Conservation (phyloP, 768 basidiomycete genomes). For the Rhodotorula taiwanensis region DNA sequence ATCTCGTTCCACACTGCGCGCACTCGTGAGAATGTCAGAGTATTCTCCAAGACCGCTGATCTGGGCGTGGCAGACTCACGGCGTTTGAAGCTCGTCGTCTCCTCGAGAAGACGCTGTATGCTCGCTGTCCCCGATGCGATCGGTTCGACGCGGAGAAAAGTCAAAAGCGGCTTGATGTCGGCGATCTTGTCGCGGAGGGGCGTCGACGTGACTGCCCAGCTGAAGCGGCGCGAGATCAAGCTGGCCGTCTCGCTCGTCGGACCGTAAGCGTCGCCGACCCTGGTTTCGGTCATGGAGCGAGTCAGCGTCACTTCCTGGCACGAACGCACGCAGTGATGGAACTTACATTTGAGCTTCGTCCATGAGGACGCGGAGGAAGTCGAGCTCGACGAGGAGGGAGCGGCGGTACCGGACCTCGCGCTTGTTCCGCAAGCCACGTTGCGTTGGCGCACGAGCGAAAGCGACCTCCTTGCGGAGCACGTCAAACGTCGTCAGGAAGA, state of each 20-base stretch:
- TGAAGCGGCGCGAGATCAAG: constrained; percentile 44
- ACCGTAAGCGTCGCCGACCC: constrained; percentile 30
- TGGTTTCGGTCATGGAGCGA: neutral
- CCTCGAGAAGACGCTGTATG: constrained; percentile 21
- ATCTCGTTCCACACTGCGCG: constrained; percentile 42
- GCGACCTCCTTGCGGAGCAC: constrained; percentile 34
- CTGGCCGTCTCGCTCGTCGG: constrained; percentile 44
- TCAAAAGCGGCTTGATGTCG: constrained; percentile 44
- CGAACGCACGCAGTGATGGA: constrained; percentile 26
- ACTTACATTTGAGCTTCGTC: constrained; percentile 48
- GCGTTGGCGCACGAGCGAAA: constrained; percentile 34
- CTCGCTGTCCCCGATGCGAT: constrained; percentile 4
- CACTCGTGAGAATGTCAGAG: no score
- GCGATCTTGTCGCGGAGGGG: constrained; percentile 45
- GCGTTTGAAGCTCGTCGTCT: constrained; percentile 21
- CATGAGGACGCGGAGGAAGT: constrained; percentile 44
- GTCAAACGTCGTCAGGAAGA: constrained; percentile 40
- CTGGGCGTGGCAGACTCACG: constrained; percentile 1
- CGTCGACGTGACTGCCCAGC: constrained; percentile 47
- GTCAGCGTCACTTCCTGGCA: constrained; percentile 6
- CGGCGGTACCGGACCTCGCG: constrained; percentile 26
- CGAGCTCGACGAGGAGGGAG: constrained; percentile 36
- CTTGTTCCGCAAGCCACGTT: constrained; percentile 20
- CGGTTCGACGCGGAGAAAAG: constrained; percentile 40
- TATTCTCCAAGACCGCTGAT: neutral